Evolutionary conservation across 352 stramenopile species (phyloP).

Genomic region (Globisporangium viniferum): DNA sequence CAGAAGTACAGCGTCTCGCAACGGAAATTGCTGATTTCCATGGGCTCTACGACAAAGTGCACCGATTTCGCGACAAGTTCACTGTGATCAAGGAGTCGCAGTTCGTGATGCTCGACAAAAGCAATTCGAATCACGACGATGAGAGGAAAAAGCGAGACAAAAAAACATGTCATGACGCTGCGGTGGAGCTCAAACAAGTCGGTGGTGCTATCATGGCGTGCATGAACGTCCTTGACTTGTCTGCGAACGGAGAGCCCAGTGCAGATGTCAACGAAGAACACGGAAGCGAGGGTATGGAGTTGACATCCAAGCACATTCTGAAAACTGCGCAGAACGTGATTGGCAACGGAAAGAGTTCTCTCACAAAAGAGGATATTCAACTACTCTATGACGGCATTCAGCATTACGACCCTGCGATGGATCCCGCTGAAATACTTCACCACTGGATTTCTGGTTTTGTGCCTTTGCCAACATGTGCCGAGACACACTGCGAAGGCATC

Average conservation of each 20-base stretch:
- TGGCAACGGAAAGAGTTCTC: neutral
- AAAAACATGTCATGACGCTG: constrained; percentile 18
- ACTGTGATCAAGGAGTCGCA: constrained; percentile 15
- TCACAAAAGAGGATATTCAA: constrained; percentile 32
- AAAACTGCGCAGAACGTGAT: neutral
- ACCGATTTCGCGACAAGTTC: constrained; percentile 11
- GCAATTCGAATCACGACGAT: neutral
- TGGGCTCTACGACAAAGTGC: constrained; percentile 22
- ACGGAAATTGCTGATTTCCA: constrained; percentile 32
- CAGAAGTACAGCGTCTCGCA: constrained; percentile 20
- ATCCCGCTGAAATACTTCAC: constrained; percentile 55
- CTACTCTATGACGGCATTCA: constrained; percentile 44
- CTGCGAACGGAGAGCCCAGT: neutral
- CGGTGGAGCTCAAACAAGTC: constrained; percentile 10
- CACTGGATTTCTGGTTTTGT: constrained; percentile 54
- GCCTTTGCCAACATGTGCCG: constrained; percentile 34
- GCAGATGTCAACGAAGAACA: neutral
- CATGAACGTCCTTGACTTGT: neutral
- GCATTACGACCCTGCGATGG: constrained; percentile 54
- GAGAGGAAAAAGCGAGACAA: constrained; percentile 12
- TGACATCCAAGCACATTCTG: neutral
- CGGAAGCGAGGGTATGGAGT: neutral
- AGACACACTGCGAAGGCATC: constrained; percentile 32
- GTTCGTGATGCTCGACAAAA: constrained; percentile 10
- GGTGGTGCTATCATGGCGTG: constrained; percentile 8